Percentiles rank a stretch among this genome's conserved stretches.
phyloP scores from a whole-genome alignment of 1,139 yeast species.

The Magnusiomyces tetraspermus region DNA sequence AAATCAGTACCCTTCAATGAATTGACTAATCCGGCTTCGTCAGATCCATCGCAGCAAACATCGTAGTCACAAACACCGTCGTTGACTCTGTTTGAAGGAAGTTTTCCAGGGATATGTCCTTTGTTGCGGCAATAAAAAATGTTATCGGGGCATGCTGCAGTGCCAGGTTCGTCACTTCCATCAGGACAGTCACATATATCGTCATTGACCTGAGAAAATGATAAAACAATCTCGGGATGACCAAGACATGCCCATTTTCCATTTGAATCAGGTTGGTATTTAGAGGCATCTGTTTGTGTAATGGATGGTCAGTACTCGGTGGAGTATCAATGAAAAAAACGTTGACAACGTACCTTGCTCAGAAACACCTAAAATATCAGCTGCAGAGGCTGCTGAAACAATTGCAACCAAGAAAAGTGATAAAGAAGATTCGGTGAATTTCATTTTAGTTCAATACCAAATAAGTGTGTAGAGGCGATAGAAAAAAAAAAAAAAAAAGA shows the following conservation, averaged over 20 bases:
- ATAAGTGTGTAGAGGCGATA: too few relatives aligned
- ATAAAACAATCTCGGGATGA: constrained; percentile 52
- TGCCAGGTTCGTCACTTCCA: constrained; percentile 96
- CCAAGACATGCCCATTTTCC: constrained; percentile 62
- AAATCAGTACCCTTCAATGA: constrained; percentile 6
- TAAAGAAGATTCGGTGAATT: neutral
- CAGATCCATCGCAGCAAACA: constrained; percentile 90
- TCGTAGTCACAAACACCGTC: constrained; percentile 94
- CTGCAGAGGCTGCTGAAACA: neutral
- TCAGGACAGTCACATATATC: constrained; percentile 95
- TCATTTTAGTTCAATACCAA: neutral
- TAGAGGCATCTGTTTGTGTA: constrained; percentile 29
- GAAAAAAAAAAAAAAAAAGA: too few relatives aligned
- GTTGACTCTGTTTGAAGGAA: constrained; percentile 56
- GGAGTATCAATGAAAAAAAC: neutral
- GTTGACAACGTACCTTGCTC: constrained; percentile 8
- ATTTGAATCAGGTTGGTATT: constrained; percentile 45
- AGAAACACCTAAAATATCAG: constrained; percentile 9
- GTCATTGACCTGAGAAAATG: constrained; percentile 65
- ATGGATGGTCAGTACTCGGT: neutral
- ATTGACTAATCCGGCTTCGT: constrained; percentile 43
- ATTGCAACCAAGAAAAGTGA: neutral
- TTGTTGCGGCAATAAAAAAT: constrained; percentile 67
- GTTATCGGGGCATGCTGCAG: constrained; percentile 60
- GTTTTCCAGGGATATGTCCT: constrained; percentile 45